A percentile compares a stretch with the other conserved stretches of the same genome.
Evolutionary conservation across 2,329 filamentous ascomycete genomes (phyloP).

Genomic region (Claviceps sp.): DNA sequence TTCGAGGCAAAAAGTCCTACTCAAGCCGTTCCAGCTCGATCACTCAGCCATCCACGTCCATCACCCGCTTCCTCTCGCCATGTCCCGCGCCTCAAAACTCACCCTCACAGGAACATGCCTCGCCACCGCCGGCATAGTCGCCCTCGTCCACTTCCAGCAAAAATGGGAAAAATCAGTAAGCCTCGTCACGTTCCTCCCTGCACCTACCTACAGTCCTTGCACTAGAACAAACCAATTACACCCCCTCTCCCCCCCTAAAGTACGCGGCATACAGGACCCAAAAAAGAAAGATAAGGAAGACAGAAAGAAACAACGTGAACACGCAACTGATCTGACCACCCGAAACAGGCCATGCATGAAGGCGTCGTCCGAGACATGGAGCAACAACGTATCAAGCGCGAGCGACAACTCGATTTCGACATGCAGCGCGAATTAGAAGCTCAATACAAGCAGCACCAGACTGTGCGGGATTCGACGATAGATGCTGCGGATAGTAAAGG

Average conservation of each 20-base stretch:
- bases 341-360: conserved; percentile 73
- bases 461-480: conserved; percentile 39
- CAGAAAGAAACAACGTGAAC: not conserved
- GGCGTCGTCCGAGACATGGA: conserved; percentile 93
- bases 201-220: no score
- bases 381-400: conserved; percentile 77
- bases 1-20: not conserved
- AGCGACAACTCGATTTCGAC: conserved; percentile 89
- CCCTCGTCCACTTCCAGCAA: conserved; percentile 84
- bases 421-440: conserved; percentile 74
- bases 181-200: conserved; percentile 6
- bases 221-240: no score
- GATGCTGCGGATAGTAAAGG: conserved; percentile 8
- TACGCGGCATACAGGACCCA: not conserved
- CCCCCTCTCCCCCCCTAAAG: not conserved
- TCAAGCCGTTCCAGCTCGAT: not conserved
- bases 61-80: conserved; percentile 24
- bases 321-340: not conserved
- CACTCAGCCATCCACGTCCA: not conserved
- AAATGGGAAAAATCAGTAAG: conserved; percentile 68
- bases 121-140: conserved; percentile 62
- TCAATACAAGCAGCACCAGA: conserved; percentile 83
- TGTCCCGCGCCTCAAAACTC: conserved; percentile 84
- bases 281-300: not conserved
- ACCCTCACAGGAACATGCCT: conserved; percentile 69